A percentile compares a stretch with the other conserved stretches of the same genome.
phyloP scores from a whole-genome alignment of 768 basidiomycete genomes.

The Rossbeevera mucosa region DNA sequence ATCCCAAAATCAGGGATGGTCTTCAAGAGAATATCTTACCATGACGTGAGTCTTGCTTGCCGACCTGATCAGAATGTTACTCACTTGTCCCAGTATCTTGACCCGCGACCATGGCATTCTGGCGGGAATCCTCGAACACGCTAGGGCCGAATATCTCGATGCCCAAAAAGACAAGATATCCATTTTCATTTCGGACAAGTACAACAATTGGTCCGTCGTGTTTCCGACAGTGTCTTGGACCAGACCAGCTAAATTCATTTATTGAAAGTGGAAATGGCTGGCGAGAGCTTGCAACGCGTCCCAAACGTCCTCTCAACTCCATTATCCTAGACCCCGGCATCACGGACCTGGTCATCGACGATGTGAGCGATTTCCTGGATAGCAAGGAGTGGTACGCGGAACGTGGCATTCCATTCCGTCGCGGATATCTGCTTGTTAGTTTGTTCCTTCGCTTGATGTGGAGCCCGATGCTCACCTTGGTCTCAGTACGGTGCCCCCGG shows the following conservation, averaged over 20 bases:
- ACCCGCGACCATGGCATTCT: slow-evolving; percentile 43
- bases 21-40: slow-evolving; percentile 17
- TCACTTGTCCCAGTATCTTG: slow-evolving; percentile 40
- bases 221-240: neutral
- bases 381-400: slow-evolving; percentile 70
- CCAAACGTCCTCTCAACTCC: slow-evolving; percentile 62
- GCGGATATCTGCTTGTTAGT: slow-evolving; percentile 65
- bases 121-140: slow-evolving; percentile 51
- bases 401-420: slow-evolving; percentile 76
- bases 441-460: neutral
- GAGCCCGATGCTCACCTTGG: neutral
- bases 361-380: slow-evolving; percentile 65
- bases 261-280: slow-evolving; percentile 38
- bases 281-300: slow-evolving; percentile 51
- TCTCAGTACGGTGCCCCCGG: slow-evolving; percentile 66
- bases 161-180: slow-evolving; percentile 49
- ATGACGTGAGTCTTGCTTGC: slow-evolving; percentile 16
- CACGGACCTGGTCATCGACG: slow-evolving; percentile 58
- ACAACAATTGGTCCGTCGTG: slow-evolving; percentile 28
- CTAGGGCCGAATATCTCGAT: slow-evolving; percentile 47
- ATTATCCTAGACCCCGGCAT: slow-evolving; percentile 70
- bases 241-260: neutral
- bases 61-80: neutral
- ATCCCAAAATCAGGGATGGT: slow-evolving; percentile 15
- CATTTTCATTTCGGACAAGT: slow-evolving; percentile 49